These are phyloP conservation scores for Lasiosphaeris hirsuta DNA, from an alignment of 495 filamentous ascomycete genomes.

Conservation along the genomic window DNA sequence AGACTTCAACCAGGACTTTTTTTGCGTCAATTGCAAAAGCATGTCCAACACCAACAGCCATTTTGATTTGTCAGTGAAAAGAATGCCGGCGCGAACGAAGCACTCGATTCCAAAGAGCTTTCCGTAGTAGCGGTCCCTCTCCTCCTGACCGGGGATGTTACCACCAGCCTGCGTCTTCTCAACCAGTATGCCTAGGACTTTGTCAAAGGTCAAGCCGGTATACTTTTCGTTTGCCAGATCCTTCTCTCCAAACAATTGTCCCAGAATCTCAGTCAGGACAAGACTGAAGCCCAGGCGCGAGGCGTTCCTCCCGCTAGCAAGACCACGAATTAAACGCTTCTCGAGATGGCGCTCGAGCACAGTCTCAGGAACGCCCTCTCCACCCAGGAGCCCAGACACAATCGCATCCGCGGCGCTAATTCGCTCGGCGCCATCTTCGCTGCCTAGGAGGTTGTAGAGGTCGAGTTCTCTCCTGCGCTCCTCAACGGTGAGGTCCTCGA, in stretches of 20 bases:
- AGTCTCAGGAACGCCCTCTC: constrained; percentile 38
- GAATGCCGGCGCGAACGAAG: constrained; percentile 71
- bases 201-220: constrained; percentile 48
- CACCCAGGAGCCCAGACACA: constrained; percentile 42
- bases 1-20: constrained; percentile 84
- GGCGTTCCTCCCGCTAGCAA: constrained; percentile 86
- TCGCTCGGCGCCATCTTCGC: constrained; percentile 48
- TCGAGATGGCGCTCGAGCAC: constrained; percentile 52
- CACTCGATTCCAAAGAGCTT: constrained; percentile 83
- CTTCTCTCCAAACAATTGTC: constrained; percentile 54
- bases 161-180: constrained; percentile 63
- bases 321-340: constrained; percentile 73
- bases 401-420: constrained; percentile 50
- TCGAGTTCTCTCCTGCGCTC: constrained; percentile 46
- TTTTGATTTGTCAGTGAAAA: constrained; percentile 55
- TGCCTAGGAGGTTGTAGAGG: constrained; percentile 51
- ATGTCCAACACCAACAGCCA: constrained; percentile 62
- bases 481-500: constrained; percentile 39
- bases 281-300: constrained; percentile 88
- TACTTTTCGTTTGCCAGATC: constrained; percentile 42
- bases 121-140: constrained; percentile 79
- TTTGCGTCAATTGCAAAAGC: constrained; percentile 55
- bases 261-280: constrained; percentile 77
- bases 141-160: constrained; percentile 71
- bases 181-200: constrained; percentile 62